Evolutionary conservation across 2,329 filamentous ascomycete species (phyloP), one percentile per base, ranked within the genome.

Genomic region (Sordariomycetes sp.): DNA sequence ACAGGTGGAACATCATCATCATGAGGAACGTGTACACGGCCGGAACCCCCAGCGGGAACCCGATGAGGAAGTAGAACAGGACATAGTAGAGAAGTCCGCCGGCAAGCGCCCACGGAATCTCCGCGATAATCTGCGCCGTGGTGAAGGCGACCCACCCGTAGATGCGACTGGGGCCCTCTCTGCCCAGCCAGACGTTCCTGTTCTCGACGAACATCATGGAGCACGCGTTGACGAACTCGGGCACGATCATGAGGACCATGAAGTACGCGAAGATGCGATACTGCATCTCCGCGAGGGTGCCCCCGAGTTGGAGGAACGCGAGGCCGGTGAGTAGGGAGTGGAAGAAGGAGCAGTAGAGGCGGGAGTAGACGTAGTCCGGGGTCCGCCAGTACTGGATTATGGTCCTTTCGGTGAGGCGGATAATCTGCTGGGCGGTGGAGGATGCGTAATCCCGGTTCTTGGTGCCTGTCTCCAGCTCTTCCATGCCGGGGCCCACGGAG

Each of bases 21-120:
- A 94, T 91, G 28, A 93, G 72, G 73, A 88, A 93, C 18, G 86
- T 81, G 68, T 92, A 93, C 14, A 89, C 89, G 0, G 87, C 81
- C 1, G 78, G 77, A 37, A 81, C 79, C 60, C 87, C 81, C 0
- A 77, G 78, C 0, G 88, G 87, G 1, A 92, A 74, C 0, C 89
- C 89, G 0, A 85, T 81, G 0, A 88, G 81, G 69, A 81, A 93
- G 72, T 93, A 93, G 87, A 88, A 92, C 0, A 90, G 71, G 0
- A 84, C 70, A 77, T 80, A 93, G 73, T 91, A 92, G 22, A 92
- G 69, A 1, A 87, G 73, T 0, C 77, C 78, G 1, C 79, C 77
- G 37, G 89, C 66, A 61, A 91, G 80, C 1, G 87, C 83, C 50
- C 80, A 79, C 0, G 89, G 88, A 24, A 93, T 85, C 66, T 93